Percentiles rank a stretch among this genome's conserved stretches.
phyloP scores from a whole-genome alignment of 1,139 yeast genomes.

The Hanseniaspora gamundiae region DNA sequence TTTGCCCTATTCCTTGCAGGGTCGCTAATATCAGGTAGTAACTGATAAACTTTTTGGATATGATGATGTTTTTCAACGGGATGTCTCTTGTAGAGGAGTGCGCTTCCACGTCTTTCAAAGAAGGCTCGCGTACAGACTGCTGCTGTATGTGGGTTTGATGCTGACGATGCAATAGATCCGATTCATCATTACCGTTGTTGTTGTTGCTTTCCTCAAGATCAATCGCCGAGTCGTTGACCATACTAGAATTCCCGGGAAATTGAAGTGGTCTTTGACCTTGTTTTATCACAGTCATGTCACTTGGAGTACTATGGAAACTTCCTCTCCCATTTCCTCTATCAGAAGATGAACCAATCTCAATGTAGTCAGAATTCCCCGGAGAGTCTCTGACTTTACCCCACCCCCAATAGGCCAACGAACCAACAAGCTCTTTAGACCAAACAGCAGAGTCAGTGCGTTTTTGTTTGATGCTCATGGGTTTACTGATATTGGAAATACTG shows the following conservation, averaged over 20 bases:
- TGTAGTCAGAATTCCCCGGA: constrained; percentile 2
- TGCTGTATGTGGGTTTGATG: constrained; percentile 1
- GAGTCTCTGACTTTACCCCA: constrained; percentile 15
- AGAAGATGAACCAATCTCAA: neutral
- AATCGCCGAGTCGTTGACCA: constrained; percentile 1
- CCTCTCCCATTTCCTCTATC: neutral
- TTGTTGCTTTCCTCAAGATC: neutral
- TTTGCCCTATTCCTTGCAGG: constrained; percentile 64
- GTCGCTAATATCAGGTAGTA: constrained; percentile 46
- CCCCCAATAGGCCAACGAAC: constrained; percentile 18
- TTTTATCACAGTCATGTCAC: neutral
- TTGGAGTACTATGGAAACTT: neutral
- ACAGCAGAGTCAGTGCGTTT: constrained; percentile 12
- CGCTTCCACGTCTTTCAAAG: constrained; percentile 3
- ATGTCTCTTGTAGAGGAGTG: constrained; percentile 11
- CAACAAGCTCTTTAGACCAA: constrained; percentile 16
- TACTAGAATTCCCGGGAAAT: neutral
- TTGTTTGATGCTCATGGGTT: constrained; percentile 6
- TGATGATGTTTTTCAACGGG: constrained; percentile 12
- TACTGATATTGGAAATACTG: neutral
- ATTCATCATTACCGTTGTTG: neutral
- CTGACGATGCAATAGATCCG: neutral
- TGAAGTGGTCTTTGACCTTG: too few species aligned
- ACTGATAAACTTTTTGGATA: constrained; percentile 28
- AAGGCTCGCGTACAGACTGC: neutral